Evolutionary conservation across 306 rosid genomes (phyloP).

Genomic region (Fragaria iinumae): DNA sequence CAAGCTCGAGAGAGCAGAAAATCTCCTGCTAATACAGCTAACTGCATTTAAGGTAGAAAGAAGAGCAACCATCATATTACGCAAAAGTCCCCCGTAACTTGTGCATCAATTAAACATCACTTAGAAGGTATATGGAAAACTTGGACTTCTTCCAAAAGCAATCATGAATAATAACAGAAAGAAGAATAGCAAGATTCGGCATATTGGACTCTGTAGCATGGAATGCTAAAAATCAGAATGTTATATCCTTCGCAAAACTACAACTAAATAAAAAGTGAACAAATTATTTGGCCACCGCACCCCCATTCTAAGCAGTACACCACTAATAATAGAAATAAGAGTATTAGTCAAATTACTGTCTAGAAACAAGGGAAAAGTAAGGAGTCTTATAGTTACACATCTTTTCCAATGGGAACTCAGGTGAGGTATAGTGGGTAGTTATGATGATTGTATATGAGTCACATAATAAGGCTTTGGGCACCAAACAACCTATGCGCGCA

Average conservation of each 20-base stretch:
- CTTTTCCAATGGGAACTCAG: not conserved
- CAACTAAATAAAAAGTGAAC: not conserved
- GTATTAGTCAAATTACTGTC: not conserved
- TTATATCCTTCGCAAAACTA: not conserved
- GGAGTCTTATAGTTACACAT: not conserved
- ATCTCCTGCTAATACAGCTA: conserved; percentile 95
- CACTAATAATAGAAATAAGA: not conserved
- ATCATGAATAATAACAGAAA: not conserved
- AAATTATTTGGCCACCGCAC: not conserved
- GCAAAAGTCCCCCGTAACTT: conserved; percentile 25
- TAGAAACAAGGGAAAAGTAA: not conserved
- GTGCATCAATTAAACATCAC: not conserved
- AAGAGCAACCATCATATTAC: conserved; percentile 20
- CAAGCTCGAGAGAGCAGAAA: conserved; percentile 97
- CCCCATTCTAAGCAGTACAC: not conserved
- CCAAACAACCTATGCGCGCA: not conserved
- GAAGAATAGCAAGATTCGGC: no score
- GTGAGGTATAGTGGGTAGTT: not conserved
- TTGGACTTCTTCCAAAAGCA: not conserved
- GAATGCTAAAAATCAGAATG: not conserved
- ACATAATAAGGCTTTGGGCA: not conserved
- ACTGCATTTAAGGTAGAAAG: conserved; percentile 40
- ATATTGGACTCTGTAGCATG: not conserved
- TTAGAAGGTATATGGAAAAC: not conserved
- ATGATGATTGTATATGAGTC: not conserved